Conservation (phyloP, 352 stramenopile genomes). For the Pelagophyceae sp. region DNA sequence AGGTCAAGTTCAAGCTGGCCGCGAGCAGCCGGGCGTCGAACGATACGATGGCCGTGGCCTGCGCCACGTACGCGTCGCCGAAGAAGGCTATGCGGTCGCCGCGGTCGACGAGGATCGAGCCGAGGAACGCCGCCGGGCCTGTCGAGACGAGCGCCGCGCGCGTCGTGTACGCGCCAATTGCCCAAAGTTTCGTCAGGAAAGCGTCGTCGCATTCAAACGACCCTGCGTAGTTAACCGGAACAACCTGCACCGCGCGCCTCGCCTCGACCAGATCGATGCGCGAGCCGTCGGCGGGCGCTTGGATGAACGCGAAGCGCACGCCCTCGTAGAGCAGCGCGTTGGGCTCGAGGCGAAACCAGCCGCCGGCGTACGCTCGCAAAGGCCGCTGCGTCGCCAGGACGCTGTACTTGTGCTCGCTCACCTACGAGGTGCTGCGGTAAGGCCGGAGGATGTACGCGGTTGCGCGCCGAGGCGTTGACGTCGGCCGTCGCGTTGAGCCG, state of each 20-base stretch:
- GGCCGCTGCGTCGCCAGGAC: too few relatives aligned
- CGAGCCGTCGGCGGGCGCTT: not conserved
- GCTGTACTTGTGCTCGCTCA: too few relatives aligned
- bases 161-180: not conserved
- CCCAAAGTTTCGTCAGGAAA: not conserved
- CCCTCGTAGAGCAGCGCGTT: constrained; percentile 38
- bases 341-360: constrained; percentile 33
- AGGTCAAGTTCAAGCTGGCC: not conserved
- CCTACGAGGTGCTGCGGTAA: too few relatives aligned
- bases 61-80: not conserved
- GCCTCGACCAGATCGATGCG: not conserved
- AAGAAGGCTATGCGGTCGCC: not conserved
- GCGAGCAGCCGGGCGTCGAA: not conserved
- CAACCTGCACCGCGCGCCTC: too few relatives aligned
- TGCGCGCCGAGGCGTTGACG: too few relatives aligned
- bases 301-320: constrained; percentile 26
- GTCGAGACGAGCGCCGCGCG: not conserved
- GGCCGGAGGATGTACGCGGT: too few relatives aligned
- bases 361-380: constrained; percentile 31
- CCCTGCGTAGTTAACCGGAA: not conserved
- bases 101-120: not conserved
- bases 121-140: not conserved
- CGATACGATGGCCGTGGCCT: not conserved
- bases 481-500: not conserved
- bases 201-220: not conserved